Percentiles rank a stretch among this genome's conserved stretches.
These are phyloP conservation scores for Cicer yamashitae DNA, from an alignment of 306 rosid genomes.

Conservation along the genomic window DNA sequence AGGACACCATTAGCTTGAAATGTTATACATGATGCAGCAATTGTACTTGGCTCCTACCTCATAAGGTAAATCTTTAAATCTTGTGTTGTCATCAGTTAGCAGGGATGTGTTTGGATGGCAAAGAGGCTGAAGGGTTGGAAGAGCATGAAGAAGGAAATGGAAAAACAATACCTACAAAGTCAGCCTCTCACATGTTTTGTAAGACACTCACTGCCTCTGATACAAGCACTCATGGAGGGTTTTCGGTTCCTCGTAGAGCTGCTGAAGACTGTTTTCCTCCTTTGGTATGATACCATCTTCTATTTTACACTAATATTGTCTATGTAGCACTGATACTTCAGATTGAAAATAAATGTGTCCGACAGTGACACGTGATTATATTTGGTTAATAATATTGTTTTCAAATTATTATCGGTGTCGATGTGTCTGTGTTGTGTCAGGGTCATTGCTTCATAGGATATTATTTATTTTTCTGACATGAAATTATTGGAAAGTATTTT, in stretches of 20 bases:
- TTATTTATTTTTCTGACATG: neutral
- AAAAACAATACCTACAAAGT: constrained; percentile 70
- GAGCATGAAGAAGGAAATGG: constrained; percentile 71
- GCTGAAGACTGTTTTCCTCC: constrained; percentile 99
- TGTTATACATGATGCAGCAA: constrained; percentile 31
- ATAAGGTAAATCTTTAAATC: constrained; percentile 13
- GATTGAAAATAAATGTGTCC: too few relatives aligned
- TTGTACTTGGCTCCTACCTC: neutral
- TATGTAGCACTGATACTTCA: too few relatives aligned
- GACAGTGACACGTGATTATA: too few relatives aligned
- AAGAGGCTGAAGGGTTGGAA: constrained; percentile 71
- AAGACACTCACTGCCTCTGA: constrained; percentile 97
- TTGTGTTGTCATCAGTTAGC: constrained; percentile 57
- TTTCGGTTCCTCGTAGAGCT: constrained; percentile 97
- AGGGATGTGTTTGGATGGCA: constrained; percentile 63
- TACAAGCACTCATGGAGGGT: constrained; percentile 97
- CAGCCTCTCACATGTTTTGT: constrained; percentile 98
- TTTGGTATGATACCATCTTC: constrained; percentile 59
- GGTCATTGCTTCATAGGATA: too few relatives aligned
- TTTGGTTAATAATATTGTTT: too few relatives aligned
- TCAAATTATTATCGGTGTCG: too few relatives aligned
- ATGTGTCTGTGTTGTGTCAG: too few relatives aligned
- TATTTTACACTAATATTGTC: constrained; percentile 10
- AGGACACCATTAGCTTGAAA: too few relatives aligned
- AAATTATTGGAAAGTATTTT: constrained; percentile 10